Evolutionary conservation across 192 early-diverging fungal species (phyloP), one percentile per base, ranked within the genome.

Genomic region (Rhizophagus clarus): DNA sequence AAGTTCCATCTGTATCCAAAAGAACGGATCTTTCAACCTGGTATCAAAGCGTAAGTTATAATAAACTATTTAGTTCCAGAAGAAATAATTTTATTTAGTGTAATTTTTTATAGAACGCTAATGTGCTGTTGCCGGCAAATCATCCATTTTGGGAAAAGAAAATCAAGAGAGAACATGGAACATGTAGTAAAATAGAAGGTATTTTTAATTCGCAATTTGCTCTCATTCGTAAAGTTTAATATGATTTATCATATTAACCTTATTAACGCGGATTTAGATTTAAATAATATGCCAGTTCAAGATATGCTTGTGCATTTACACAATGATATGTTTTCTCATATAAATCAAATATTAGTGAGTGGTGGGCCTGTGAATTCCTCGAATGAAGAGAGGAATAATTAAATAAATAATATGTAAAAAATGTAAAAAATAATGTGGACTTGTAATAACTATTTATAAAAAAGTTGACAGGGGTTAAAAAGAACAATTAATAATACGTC

Each of bases 1-100:
- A 77, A 17, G 56, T 86, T 10, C 85, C 85, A n/a, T 74, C 81
- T 64, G 85, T 86, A 26, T 79, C 78, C 0, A 83, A 67, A 74
- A 63, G 82, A 20, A 12, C 81, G 28, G 72, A 79, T 2, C 76
- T 76, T 40, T 20, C 24, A 9, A 63, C 31, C 45, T 76, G 75
- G 75, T 76, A 76, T 64, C 31, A 31, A 28, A 61, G 37, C 17
- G 75, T 76, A 40, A 60, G 75, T 76, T 32, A n/a, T 4, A 49
- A 12, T 11, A 15, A 10, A 11, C 7, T 76, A 34, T 24, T 45
- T 29, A 10, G 10, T 3, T 29, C 20, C 29, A 37, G 37, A 64
- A 62, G 28, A 5, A 70, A 70, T 70, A 9, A 37, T 8, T 42
- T 63, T 63, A 45, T 22, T 7, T 76, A 62, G 29, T 32, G 14